These are phyloP conservation scores for Camellia oleifera DNA, from an alignment of 179 eudicot genomes.

Conservation along the genomic window DNA sequence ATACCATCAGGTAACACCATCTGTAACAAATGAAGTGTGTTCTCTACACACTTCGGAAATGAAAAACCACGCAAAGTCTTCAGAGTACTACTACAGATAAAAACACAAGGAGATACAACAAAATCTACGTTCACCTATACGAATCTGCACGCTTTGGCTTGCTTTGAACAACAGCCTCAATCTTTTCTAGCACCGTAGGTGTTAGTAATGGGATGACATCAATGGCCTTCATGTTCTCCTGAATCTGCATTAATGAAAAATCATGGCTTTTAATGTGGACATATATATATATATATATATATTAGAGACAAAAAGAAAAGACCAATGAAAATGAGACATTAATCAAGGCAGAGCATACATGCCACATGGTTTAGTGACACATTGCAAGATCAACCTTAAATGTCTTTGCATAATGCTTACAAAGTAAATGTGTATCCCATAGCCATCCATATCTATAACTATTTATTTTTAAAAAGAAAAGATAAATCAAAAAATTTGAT, in stretches of 20 bases:
- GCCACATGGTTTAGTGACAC: no score
- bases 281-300: no score
- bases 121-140: constrained; percentile 42
- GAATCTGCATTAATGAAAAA: constrained; percentile 44
- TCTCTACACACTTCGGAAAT: neutral
- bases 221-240: constrained; percentile 91
- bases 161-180: constrained; percentile 87
- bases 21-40: neutral
- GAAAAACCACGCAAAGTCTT: neutral
- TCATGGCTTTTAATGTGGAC: no score
- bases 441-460: no score
- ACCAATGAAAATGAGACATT: no score
- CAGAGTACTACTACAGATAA: neutral
- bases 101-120: neutral
- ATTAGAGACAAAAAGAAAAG: no score
- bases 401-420: no score
- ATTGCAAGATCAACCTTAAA: no score
- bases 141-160: constrained; percentile 89
- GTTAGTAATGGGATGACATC: constrained; percentile 80
- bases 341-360: no score
- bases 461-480: no score
- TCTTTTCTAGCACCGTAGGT: constrained; percentile 73
- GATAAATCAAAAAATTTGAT: no score
- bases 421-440: no score
- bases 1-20: neutral